Percentiles rank a stretch among this genome's conserved stretches.
Evolutionary conservation across 768 basidiomycete species (phyloP).

Genomic region (Rhizopogon roseolus): DNA sequence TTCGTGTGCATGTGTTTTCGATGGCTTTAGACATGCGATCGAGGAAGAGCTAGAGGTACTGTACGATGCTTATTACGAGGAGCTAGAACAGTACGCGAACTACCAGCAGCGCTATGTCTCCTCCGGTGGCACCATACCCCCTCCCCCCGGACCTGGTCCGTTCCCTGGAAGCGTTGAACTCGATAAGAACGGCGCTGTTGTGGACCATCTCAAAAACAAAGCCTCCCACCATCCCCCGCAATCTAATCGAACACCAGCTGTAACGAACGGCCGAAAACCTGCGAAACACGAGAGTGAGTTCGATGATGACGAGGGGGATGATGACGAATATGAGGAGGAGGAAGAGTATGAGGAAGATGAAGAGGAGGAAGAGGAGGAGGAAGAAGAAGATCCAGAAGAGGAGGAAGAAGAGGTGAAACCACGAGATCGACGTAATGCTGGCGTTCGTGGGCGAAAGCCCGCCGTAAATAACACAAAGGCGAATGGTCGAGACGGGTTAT

Average conservation of each 20-base stretch:
- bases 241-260: slow-evolving; percentile 27
- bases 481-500: slow-evolving; percentile 59
- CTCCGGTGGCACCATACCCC: slow-evolving; percentile 84
- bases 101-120: slow-evolving; percentile 94
- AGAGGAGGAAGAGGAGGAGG: slow-evolving; percentile 68
- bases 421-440: slow-evolving; percentile 29
- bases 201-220: slow-evolving; percentile 31
- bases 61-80: slow-evolving; percentile 99
- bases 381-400: slow-evolving; percentile 62
- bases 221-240: slow-evolving; percentile 35
- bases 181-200: slow-evolving; percentile 81
- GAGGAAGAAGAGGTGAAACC: slow-evolving; percentile 48
- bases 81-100: slow-evolving; percentile 98
- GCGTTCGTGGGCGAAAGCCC: slow-evolving; percentile 33
- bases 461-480: slow-evolving; percentile 39
- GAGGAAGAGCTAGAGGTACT: slow-evolving; percentile 99
- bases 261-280: slow-evolving; percentile 34
- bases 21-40: slow-evolving; percentile 75
- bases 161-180: slow-evolving; percentile 98
- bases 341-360: slow-evolving; percentile 58
- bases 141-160: slow-evolving; percentile 93
- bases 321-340: slow-evolving; percentile 48
- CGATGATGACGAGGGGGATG: slow-evolving; percentile 60
- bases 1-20: slow-evolving; percentile 11
- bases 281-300: slow-evolving; percentile 59